Evolutionary conservation across 805 yeast genomes (phyloP), one percentile per base, ranked within the genome.

Genomic region (Novakomyces olei): DNA sequence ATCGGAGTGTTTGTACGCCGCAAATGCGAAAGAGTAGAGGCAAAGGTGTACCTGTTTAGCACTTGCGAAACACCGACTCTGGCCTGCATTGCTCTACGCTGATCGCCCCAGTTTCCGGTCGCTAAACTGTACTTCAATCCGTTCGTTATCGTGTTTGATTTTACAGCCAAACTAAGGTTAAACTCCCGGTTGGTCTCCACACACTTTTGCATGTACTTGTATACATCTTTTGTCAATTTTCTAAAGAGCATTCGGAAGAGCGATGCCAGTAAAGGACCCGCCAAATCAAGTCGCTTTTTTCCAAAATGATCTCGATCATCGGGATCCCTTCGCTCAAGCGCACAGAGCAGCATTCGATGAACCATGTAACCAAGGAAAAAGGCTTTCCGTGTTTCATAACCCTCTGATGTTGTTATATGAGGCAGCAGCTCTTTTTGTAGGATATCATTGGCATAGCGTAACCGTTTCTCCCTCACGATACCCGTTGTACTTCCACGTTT

Each of bases 51-150:
- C 60, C 99, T 71, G 55, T 88, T 88, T 56, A 88, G 67, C 43
- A 88, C 98, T 63, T 88, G 98, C 18, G 96, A 85, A 30, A 91
- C 99, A 68, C 99, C 99, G 4, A 98, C 99, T 55, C 93, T 74
- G 14, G 95, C 73, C 39, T 88, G 72, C 98, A 88, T 88, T 9
- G 96, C 95, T 55, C 88, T 88, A 72, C 83, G 85, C 55, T 88
- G 99, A 57, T 88, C 99, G 61, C 99, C 98, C 99, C 99, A 88
- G 61, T 88, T 88, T 65, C 99, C 99, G 10, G 99, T 88, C 34
- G 99, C 99, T 49, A 88, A 65, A 26, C 98, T 88, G 57, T 88
- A 88, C 52, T 91, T 78, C 56, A 88, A 67, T 52, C 99, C 99
- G 39, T 92, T 85, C 25, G 99, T 88, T 46, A 88, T 80, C 2